Evolutionary conservation across 352 stramenopile species (phyloP).

Genomic region (Aphanomyces cochlioides): DNA sequence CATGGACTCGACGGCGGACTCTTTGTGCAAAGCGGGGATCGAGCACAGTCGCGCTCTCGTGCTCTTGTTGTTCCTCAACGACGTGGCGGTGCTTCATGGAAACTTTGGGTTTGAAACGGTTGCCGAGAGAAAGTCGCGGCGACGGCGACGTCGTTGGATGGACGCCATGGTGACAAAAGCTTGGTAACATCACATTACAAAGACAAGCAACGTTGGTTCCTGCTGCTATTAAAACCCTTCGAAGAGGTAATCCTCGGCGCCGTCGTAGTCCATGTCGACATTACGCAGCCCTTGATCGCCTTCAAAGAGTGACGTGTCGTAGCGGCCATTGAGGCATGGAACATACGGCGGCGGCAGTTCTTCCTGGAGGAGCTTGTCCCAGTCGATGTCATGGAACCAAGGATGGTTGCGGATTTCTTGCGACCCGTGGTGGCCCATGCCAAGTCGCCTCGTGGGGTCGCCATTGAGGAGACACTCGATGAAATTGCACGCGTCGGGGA

Average conservation of each 20-base stretch:
- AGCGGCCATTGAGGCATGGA: constrained; percentile 52
- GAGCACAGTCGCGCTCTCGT: constrained; percentile 33
- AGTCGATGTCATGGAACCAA: constrained; percentile 78
- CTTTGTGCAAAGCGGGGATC: constrained; percentile 41
- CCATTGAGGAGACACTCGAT: constrained; percentile 87
- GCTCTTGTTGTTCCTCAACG: not conserved
- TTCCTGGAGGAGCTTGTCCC: constrained; percentile 64
- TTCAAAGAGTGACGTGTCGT: constrained; percentile 76
- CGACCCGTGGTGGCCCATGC: constrained; percentile 53
- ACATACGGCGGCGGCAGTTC: constrained; percentile 59
- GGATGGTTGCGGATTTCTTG: constrained; percentile 74
- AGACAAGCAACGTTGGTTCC: not conserved
- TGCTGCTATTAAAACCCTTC: constrained; percentile 52
- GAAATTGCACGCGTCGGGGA: constrained; percentile 76
- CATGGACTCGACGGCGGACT: constrained; percentile 43
- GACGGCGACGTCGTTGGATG: too few relatives aligned
- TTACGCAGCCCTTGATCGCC: constrained; percentile 64
- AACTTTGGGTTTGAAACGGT: too few relatives aligned
- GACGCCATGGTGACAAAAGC: too few relatives aligned
- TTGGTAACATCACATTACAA: too few relatives aligned
- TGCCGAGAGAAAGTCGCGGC: too few relatives aligned
- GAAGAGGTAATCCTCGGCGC: constrained; percentile 63
- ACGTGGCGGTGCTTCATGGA: too few relatives aligned
- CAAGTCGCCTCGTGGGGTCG: constrained; percentile 75
- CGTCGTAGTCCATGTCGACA: constrained; percentile 67